Percentiles rank a stretch among this genome's conserved stretches.
Conservation (phyloP, 768 basidiomycete species). For the Tephrocybe sp. region DNA sequence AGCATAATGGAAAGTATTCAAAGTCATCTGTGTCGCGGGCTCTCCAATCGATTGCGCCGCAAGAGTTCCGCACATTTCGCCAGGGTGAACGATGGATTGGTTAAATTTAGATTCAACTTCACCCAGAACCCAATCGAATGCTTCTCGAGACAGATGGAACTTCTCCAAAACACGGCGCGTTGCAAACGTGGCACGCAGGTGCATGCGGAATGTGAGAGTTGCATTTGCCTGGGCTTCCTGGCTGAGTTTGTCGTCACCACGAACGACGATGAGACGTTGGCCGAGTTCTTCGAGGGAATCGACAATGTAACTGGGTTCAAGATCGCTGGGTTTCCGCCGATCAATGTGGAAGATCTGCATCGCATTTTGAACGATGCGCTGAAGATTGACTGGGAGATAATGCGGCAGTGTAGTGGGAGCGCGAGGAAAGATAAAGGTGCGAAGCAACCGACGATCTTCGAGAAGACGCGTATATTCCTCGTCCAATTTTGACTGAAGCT, state of each 20-base stretch:
- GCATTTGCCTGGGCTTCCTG: slow-evolving; percentile 83
- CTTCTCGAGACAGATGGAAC: slow-evolving; percentile 86
- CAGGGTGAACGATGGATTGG: slow-evolving; percentile 86
- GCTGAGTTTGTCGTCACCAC: slow-evolving; percentile 78
- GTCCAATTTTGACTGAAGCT: slow-evolving; percentile 83
- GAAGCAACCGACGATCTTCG: slow-evolving; percentile 76
- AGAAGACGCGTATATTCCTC: slow-evolving; percentile 60
- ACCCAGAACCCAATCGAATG: slow-evolving; percentile 97
- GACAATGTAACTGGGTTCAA: slow-evolving; percentile 86
- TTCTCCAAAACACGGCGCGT: slow-evolving; percentile 85
- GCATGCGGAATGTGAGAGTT: slow-evolving; percentile 91
- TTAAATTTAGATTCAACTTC: slow-evolving; percentile 98
- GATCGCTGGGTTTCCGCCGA: slow-evolving; percentile 87
- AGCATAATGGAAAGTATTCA: slow-evolving; percentile 99
- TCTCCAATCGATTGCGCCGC: slow-evolving; percentile 99
- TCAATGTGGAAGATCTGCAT: slow-evolving; percentile 98
- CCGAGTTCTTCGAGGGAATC: slow-evolving; percentile 74
- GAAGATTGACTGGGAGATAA: slow-evolving; percentile 93
- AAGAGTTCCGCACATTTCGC: slow-evolving; percentile 98
- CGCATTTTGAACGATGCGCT: slow-evolving; percentile 94
- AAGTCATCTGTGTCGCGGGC: slow-evolving; percentile 99
- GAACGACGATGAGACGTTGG: slow-evolving; percentile 81
- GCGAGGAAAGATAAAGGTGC: slow-evolving; percentile 82
- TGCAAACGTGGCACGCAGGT: slow-evolving; percentile 87
- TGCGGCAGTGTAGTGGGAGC: slow-evolving; percentile 70